Base-by-base conservation (phyloP, 2,329 filamentous ascomycete genomes). In the Fusarium sp. region DNA sequence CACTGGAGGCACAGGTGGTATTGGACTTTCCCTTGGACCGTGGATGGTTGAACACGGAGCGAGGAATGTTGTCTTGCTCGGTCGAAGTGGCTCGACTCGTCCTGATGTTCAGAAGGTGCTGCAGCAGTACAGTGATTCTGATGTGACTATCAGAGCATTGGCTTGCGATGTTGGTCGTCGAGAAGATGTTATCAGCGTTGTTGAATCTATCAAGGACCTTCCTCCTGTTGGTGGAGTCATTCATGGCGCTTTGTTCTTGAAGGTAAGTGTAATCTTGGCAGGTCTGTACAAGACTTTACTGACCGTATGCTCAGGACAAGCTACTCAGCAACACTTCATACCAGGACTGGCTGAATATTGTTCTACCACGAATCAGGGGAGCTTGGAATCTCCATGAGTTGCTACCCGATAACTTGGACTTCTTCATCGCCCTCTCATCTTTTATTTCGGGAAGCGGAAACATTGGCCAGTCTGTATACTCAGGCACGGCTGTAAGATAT, bases 311-410 rank as follows among this genome's bases (percentile, higher is more conserved):
- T 12, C 34, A 38, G 34, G 34, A 38, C 34, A 38, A n/a, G 34
- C 34, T 38, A 12, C 34, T 38, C 6, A 38, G 34, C 34, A 38
- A 57, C 29, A 20, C 53, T 24, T 20, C 43, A 5, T 29, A 38
- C 18, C 30, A 57, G 29, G 53, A 57, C 8, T 57, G 44, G 53
- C 43, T 38, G 9, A 32, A 47, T 5, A 57, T 57, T 6, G 22
- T 38, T n/a, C 24, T 32, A 9, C 53, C 53, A 5, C 46, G 30
- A 13, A 47, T 57, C n/a, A 27, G 12, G 10, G 53, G 29, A 6
- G 53, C 53, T 12, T 57, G 44, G 53, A 57, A 57, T 15, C 22
- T 57, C 8, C 43, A 57, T 22, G 29, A 57, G 22, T 25, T 57
- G 3, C 22, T 57, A 4, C 53, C 53, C 8, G 34, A 38, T 7